phyloP scores from a whole-genome alignment of 805 yeast genomes.

The Kodamaea laetipori region DNA sequence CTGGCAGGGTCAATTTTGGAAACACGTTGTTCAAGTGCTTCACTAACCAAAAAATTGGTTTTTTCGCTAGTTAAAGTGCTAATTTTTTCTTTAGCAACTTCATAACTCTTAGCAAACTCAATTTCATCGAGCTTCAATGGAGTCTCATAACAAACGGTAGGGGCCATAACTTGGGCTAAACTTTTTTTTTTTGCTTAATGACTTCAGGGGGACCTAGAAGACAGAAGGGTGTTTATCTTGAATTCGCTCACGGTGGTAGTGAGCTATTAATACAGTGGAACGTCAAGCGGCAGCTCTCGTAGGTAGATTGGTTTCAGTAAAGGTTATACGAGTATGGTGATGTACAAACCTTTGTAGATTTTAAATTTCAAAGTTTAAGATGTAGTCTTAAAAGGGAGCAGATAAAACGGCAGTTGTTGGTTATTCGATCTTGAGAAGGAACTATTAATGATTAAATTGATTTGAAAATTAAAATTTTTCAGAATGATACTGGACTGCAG shows the following conservation, averaged over 20 bases:
- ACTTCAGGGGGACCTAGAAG: slow-evolving; percentile 12
- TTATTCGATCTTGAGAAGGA: too few relatives aligned
- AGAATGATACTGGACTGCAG: background rate
- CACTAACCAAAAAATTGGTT: slow-evolving; percentile 5
- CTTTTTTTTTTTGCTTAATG: background rate
- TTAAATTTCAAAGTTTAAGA: background rate
- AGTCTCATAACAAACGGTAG: slow-evolving; percentile 7
- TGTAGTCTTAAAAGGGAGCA: background rate
- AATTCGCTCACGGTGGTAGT: slow-evolving; percentile 30
- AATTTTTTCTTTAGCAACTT: background rate
- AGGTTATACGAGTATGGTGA: slow-evolving; percentile 6
- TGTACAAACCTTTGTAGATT: slow-evolving; percentile 8
- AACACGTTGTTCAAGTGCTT: slow-evolving; percentile 41
- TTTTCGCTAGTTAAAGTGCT: too few relatives aligned
- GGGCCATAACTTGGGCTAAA: background rate
- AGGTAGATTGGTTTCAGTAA: background rate
- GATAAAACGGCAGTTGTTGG: background rate
- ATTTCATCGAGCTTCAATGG: slow-evolving; percentile 7
- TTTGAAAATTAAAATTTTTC: slow-evolving; percentile 1
- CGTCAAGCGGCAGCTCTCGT: slow-evolving; percentile 52
- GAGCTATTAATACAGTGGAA: slow-evolving; percentile 31
- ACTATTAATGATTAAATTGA: background rate
- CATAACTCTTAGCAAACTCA: slow-evolving; percentile 6
- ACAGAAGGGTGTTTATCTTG: slow-evolving; percentile 17
- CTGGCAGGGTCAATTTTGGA: slow-evolving; percentile 51